These are phyloP conservation scores for Fusarium tjaetaba DNA, from an alignment of 2,329 filamentous ascomycete species.

Conservation along the genomic window DNA sequence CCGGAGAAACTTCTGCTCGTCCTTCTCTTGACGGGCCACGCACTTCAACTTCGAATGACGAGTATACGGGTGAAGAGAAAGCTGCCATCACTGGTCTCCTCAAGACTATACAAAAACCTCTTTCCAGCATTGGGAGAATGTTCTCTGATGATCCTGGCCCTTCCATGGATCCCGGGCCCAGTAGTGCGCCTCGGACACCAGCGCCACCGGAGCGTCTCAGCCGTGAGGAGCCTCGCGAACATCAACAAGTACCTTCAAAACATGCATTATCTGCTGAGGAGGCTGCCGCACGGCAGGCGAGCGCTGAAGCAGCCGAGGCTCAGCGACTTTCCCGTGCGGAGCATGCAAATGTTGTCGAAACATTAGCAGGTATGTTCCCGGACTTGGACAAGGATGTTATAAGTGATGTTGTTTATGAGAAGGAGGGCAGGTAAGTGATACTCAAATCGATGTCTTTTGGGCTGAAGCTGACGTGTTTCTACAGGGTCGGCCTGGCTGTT, in stretches of 20 bases:
- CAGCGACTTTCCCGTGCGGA: slow-evolving; percentile 83
- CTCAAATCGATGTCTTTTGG: background rate
- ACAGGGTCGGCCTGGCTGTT: slow-evolving; percentile 83
- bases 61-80: slow-evolving; percentile 71
- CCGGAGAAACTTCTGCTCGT: slow-evolving; percentile 49
- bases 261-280: slow-evolving; percentile 78
- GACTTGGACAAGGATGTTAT: slow-evolving; percentile 94
- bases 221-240: slow-evolving; percentile 44
- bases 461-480: slow-evolving; percentile 1
- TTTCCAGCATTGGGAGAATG: slow-evolving; percentile 92
- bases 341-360: slow-evolving; percentile 92
- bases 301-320: slow-evolving; percentile 88
- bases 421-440: slow-evolving; percentile 83
- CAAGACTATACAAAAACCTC: slow-evolving; percentile 87
- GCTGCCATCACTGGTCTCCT: slow-evolving; percentile 86
- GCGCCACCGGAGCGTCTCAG: slow-evolving; percentile 49
- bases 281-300: slow-evolving; percentile 88
- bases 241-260: slow-evolving; percentile 49
- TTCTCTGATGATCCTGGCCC: slow-evolving; percentile 76
- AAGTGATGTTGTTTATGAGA: slow-evolving; percentile 94
- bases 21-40: slow-evolving; percentile 60
- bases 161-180: slow-evolving; percentile 46
- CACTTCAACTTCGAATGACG: slow-evolving; percentile 65
- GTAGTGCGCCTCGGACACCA: slow-evolving; percentile 51
- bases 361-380: slow-evolving; percentile 94